Evolutionary conservation across 2,329 filamentous ascomycete species (phyloP).

Genomic region (Chrysosphaeria jannelii): DNA sequence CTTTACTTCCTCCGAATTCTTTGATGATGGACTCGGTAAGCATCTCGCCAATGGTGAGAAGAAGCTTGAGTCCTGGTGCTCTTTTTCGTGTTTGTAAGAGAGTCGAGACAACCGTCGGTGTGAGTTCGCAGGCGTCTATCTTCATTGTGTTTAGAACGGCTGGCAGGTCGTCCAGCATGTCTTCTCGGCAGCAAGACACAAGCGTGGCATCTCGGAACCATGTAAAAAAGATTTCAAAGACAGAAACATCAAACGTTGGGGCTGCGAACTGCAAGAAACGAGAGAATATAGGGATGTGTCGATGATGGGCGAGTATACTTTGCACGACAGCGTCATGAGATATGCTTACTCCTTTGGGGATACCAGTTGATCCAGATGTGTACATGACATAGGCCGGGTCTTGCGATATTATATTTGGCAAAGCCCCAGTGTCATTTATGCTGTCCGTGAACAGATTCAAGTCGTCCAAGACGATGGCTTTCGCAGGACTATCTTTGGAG

Average conservation of each 20-base stretch:
- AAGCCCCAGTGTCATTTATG: background rate
- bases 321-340: slow-evolving; percentile 59
- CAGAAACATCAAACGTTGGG: slow-evolving; percentile 78
- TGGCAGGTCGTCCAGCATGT: slow-evolving; percentile 48
- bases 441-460: background rate
- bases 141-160: slow-evolving; percentile 29
- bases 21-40: slow-evolving; percentile 44
- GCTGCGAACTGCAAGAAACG: slow-evolving; percentile 79
- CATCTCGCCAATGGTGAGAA: slow-evolving; percentile 86
- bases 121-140: slow-evolving; percentile 67
- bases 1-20: slow-evolving; percentile 38
- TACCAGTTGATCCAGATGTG: slow-evolving; percentile 69
- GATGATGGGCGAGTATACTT: slow-evolving; percentile 52
- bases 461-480: slow-evolving; percentile 11
- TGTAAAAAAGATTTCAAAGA: slow-evolving; percentile 87
- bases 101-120: slow-evolving; percentile 60
- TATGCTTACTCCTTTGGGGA: slow-evolving; percentile 62
- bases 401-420: background rate
- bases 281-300: slow-evolving; percentile 42
- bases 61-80: slow-evolving; percentile 34
- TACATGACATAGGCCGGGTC: slow-evolving; percentile 59
- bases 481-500: slow-evolving; percentile 8
- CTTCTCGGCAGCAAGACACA: slow-evolving; percentile 34
- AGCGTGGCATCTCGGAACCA: slow-evolving; percentile 44
- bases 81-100: slow-evolving; percentile 35